Base-by-base conservation (phyloP, 169 alveolate species). In the Eimeria mitis region DNA sequence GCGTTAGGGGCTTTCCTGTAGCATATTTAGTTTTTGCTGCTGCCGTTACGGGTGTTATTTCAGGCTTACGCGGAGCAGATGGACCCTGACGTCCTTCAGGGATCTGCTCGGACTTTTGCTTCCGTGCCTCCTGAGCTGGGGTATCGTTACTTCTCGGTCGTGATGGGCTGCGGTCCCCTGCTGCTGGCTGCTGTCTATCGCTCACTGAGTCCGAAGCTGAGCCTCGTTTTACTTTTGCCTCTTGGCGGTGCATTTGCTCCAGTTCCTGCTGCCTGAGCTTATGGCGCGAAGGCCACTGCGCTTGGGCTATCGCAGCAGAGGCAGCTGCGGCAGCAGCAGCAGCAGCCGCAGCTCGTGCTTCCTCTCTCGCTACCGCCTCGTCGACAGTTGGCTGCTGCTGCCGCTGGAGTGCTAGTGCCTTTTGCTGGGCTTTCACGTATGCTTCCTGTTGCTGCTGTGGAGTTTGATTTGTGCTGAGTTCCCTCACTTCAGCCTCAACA, bases 401-500 rank as follows among this genome's bases (percentile, higher is more conserved):
- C 31, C 54, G 37, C 68, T 87, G 94, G n/a, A 75, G 63, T 25
- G 79, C 65, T 23, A 87, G 63, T 25, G 94, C 94, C 71, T 87
- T 52, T 49, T 87, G 79, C 31, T 87, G 94, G 83, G 94, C 94
- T 21, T 63, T 87, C 94, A 65, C 65, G 70, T 87, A 87, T 44
- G 94, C 83, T 63, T 61, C 94, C 40, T 87, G 94, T 61, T 87
- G 94, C 47, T 61, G 83, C 65, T 87, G 94, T 37, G 94, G 79
- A 31, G 94, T 63, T 63, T 87, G 79, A 13, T 42, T 87, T 37
- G 71, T 61, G 83, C 94, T 87, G 59, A 87, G 94, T 34, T 87
- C 94, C 42, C 83, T 61, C 47, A 87, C 94, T 87, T 87, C 94
- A 4, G 79, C 94, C 70, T 87, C 94, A 61, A 87, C 94, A 42